phyloP scores from a whole-genome alignment of 208 protist genomes.

The Trypanosoma lewisi region DNA sequence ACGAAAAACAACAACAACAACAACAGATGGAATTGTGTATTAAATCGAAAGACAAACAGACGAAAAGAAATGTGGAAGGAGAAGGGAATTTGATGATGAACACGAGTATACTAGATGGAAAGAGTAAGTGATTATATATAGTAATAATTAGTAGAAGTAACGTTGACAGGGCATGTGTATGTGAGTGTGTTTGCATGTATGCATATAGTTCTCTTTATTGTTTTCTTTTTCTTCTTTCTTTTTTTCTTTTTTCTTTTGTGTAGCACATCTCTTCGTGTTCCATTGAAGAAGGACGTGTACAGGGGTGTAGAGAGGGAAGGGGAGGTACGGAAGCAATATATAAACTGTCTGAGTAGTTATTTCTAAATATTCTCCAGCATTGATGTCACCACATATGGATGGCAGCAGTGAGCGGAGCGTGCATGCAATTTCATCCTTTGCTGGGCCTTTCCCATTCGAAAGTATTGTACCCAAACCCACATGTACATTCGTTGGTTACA shows the following conservation, averaged over 20 bases:
- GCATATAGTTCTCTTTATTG: neutral
- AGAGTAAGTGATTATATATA: neutral
- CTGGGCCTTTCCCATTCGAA: conserved; percentile 45
- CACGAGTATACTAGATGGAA: neutral
- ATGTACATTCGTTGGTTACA: conserved; percentile 44
- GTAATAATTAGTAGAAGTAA: neutral
- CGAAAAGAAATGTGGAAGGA: neutral
- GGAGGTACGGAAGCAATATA: too few relatives aligned
- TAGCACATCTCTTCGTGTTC: too few relatives aligned
- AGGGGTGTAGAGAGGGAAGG: too few relatives aligned
- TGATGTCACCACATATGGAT: neutral
- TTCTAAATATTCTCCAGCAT: neutral
- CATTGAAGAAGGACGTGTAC: too few relatives aligned
- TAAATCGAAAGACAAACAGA: neutral
- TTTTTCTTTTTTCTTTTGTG: too few relatives aligned
- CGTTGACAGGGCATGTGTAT: neutral
- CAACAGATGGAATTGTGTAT: neutral
- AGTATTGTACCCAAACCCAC: conserved; percentile 69
- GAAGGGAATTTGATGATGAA: too few relatives aligned
- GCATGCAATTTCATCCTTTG: neutral
- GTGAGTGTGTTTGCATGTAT: neutral
- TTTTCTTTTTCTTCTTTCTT: conserved; percentile 3
- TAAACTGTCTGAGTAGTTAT: too few relatives aligned
- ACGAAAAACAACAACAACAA: conserved; percentile 18
- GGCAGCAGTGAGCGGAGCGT: neutral